Base-by-base conservation (phyloP, 208 protist species). In the Tritrichomonas foetus region DNA sequence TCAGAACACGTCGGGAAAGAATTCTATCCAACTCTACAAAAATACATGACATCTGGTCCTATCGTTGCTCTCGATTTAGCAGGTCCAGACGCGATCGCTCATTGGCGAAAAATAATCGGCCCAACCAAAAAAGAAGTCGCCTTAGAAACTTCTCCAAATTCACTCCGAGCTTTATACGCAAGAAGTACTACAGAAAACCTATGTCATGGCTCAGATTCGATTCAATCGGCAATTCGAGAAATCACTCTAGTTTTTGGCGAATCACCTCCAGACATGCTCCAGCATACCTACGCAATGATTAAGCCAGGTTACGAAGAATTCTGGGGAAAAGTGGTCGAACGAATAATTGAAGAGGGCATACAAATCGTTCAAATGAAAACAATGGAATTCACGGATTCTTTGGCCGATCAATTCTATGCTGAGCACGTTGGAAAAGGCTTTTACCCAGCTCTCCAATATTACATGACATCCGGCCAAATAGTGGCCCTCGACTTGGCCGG, bases 1-100 rank as follows among this genome's bases (percentile, higher is more conserved):
- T 27, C 69, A 44, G 69, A 75, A 16, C 69, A 75, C 33, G 69
- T 75, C 33, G 78, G 78, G 5, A 92, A 92, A 36, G 50, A 92
- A 13, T 92, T 92, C 50, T 92, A 49, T 44, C 47, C 41, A 64
- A 61, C 41, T 57, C 30, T 92, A 3, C 5, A 22, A 5, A 39
- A 27, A 22, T 92, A 64, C 50, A 92, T 92, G 78, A 92, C 78
- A 92, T 92, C 78, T 33, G 78, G 44, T 36, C n/a, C 78, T 36
- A 39, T 61, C 14, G 50, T 92, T 9, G 78, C n/a, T 30, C 20
- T 92, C 11, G 41, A 64, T 13, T 44, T 92, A 16, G 36, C 22
- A 25, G 50, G 50, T 11, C 47, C 78, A 92, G 44, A 92, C 44
- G 78, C 78, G 0, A 92, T 92, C 41, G 16, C 11, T 13, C n/a